Percentiles rank a stretch among this genome's conserved stretches.
Evolutionary conservation across 2,329 filamentous ascomycete species (phyloP).

Genomic region (Hypomyces perniciosus): DNA sequence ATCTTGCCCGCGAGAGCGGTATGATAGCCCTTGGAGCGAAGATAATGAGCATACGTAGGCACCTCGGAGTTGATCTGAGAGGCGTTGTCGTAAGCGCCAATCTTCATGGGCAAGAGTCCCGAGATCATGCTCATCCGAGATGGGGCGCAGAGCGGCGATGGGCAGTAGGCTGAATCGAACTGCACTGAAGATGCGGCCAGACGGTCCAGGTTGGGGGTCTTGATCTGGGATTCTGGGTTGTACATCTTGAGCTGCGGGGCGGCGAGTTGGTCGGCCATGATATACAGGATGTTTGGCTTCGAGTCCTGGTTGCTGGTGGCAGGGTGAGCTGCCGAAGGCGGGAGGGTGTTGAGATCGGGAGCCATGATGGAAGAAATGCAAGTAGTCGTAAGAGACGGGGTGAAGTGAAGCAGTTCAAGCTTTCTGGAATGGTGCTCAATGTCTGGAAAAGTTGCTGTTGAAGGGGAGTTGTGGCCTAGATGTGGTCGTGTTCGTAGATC

Average conservation of each 20-base stretch:
- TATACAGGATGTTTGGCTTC: conserved; percentile 55
- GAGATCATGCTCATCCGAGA: conserved; percentile 94
- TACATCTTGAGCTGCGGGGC: conserved; percentile 89
- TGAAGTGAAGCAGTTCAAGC: not conserved
- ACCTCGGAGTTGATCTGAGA: conserved; percentile 76
- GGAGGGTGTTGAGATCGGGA: conserved; percentile 68
- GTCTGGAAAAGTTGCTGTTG: too few relatives aligned
- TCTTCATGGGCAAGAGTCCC: conserved; percentile 84
- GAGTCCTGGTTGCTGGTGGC: conserved; percentile 19
- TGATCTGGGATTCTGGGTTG: conserved; percentile 81
- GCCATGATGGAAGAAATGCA: conserved; percentile 45
- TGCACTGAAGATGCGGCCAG: conserved; percentile 77
- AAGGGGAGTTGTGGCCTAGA: too few relatives aligned
- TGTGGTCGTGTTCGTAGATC: too few relatives aligned
- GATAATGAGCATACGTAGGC: conserved; percentile 88
- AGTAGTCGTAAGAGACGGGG: not conserved
- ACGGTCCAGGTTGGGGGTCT: conserved; percentile 82
- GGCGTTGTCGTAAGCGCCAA: conserved; percentile 88
- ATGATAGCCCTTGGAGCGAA: conserved; percentile 79
- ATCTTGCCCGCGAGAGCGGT: conserved; percentile 91
- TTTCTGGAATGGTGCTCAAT: not conserved
- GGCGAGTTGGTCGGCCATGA: conserved; percentile 95
- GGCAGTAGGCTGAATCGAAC: conserved; percentile 92
- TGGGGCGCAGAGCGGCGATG: conserved; percentile 84
- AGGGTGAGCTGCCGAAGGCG: conserved; percentile 42